Evolutionary conservation across 2,329 filamentous ascomycete genomes (phyloP).

Genomic region (Allantophomopsis cytisporea): DNA sequence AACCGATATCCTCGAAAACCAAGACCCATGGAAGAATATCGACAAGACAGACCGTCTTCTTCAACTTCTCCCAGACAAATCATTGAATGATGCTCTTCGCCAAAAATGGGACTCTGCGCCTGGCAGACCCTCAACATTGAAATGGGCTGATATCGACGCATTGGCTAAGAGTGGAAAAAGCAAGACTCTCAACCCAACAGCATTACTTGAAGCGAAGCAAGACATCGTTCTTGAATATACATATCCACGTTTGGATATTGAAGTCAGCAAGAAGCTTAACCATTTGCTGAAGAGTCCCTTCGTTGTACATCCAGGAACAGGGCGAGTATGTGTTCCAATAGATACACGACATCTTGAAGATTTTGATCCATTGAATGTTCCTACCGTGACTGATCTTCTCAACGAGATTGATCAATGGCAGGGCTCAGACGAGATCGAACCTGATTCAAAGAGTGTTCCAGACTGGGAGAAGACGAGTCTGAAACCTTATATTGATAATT

Average conservation of each 20-base stretch:
- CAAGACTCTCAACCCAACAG: conserved; percentile 57
- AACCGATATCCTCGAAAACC: conserved; percentile 64
- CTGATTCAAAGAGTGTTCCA: conserved; percentile 37
- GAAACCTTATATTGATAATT: conserved; percentile 84
- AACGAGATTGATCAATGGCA: conserved; percentile 79
- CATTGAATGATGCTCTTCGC: conserved; percentile 63
- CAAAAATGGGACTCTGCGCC: conserved; percentile 87
- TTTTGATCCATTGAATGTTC: conserved; percentile 82
- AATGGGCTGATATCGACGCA: conserved; percentile 90
- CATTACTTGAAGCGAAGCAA: conserved; percentile 80
- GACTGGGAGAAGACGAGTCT: conserved; percentile 98
- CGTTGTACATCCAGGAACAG: conserved; percentile 89
- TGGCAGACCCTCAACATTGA: conserved; percentile 59
- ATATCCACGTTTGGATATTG: conserved; percentile 90
- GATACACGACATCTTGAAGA: conserved; percentile 59
- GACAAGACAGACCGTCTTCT: conserved; percentile 68
- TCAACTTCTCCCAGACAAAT: conserved; percentile 69
- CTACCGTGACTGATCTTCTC: conserved; percentile 72
- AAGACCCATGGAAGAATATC: conserved; percentile 69
- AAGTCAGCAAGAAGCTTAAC: conserved; percentile 95
- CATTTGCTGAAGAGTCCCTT: conserved; percentile 97
- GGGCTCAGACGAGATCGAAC: conserved; percentile 26
- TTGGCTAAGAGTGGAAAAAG: conserved; percentile 66
- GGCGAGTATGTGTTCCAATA: conserved; percentile 90
- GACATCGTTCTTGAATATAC: conserved; percentile 96